A percentile compares a stretch with the other conserved stretches of the same genome.
These are phyloP conservation scores for Mycena venus DNA, from an alignment of 768 basidiomycete genomes.

Conservation along the genomic window DNA sequence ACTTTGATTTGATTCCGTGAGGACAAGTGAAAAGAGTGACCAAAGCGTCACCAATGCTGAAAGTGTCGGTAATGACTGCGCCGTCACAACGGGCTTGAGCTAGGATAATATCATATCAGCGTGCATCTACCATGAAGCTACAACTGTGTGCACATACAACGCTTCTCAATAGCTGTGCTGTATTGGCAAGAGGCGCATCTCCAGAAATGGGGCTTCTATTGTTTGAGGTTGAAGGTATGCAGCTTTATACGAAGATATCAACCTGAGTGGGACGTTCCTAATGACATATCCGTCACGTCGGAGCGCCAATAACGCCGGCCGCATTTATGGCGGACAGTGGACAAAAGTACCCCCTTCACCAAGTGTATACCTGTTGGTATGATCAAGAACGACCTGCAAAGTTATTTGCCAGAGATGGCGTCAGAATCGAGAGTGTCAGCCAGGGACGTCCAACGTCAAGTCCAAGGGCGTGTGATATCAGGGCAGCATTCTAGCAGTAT, in stretches of 20 bases:
- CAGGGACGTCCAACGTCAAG: not conserved
- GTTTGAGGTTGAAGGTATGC: conserved; percentile 2
- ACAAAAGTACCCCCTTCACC: not conserved
- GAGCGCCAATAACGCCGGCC: not conserved
- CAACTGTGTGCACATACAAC: conserved; percentile 1
- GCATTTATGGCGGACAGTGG: not conserved
- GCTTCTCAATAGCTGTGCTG: conserved; percentile 6
- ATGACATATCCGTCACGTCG: not conserved
- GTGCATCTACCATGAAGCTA: not conserved
- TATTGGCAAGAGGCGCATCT: conserved; percentile 6
- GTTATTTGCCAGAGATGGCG: not conserved
- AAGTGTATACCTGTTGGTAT: not conserved
- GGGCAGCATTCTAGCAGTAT: not conserved
- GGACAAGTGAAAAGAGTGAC: conserved; percentile 5
- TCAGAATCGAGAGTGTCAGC: conserved; percentile 5
- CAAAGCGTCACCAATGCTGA: not conserved
- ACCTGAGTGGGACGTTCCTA: not conserved
- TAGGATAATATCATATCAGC: conserved; percentile 3
- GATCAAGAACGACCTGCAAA: not conserved
- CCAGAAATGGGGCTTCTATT: not conserved
- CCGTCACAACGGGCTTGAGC: conserved; percentile 5
- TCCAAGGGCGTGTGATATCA: not conserved
- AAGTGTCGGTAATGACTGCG: conserved; percentile 4
- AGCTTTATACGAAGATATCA: conserved; percentile 7
- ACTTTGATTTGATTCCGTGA: not conserved